Base-by-base conservation (phyloP, 257 asterid genomes). In the Solanum tarapatanum region DNA sequence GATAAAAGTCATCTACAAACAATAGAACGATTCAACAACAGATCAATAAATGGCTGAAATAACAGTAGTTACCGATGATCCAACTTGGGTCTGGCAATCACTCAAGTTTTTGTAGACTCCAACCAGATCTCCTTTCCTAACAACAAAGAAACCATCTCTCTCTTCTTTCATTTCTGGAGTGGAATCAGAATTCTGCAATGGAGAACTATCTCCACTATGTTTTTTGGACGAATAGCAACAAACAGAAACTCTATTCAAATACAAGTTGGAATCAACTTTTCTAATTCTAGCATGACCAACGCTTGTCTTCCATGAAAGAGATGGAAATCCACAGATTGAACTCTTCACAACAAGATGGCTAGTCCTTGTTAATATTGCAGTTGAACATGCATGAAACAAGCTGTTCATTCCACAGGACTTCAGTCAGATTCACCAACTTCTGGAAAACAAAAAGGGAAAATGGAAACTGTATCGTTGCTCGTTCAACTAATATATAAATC, bases 71-170 rank as follows among this genome's bases (percentile, higher is more conserved):
- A 96, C 99, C 94, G 99, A 96, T 82, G 95, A 89, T 90, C 98
- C 99, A 77, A 94, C 99, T 96, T 96, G 99, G 84, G 95, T 94
- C 92, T 96, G 99, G 86, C 98, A 96, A 89, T 96, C 99, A 88
- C 95, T 95, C 88, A 96, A 92, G 91, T 95, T 95, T 92, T 94
- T 96, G 94, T 94, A 96, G 36, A 96, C 93, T 84, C 99, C 99
- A 68, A 95, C 93, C 80, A 95, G 90, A 89, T 95, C 98, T 41
- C 98, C 99, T 91, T 96, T 96, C 90, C 98, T 96, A 60, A 94
- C 98, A 88, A 96, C 99, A 90, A 94, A 96, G 89, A 96, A 96
- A 32, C 98, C 96, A 73, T 95, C 99, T 88, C 90, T 95, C 69
- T 96, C 99, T 85, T 95, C 98, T 94, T 95, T 95, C 98, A 94